phyloP scores from a whole-genome alignment of 192 early-diverging fungal genomes.

The Entophlyctis helioformis region DNA sequence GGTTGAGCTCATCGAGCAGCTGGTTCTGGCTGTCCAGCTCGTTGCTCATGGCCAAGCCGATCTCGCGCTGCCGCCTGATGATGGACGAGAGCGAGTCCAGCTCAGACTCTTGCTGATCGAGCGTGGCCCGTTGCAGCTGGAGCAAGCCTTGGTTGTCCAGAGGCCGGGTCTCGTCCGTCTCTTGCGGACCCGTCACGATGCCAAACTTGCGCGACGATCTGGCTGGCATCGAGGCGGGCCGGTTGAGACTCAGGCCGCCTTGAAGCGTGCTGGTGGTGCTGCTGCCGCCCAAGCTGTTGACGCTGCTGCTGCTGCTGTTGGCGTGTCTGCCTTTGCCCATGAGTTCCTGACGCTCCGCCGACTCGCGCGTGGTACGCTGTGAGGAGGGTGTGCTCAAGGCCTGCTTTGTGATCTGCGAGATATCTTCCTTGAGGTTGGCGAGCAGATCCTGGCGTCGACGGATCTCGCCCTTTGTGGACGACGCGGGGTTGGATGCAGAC shows the following conservation, averaged over 20 bases:
- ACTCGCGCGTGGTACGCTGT: too few relatives aligned
- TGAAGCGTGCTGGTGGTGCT: too few relatives aligned
- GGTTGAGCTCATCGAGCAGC: slow-evolving; percentile 72
- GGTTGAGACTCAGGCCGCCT: too few relatives aligned
- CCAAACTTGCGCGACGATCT: too few relatives aligned
- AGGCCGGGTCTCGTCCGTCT: slow-evolving; percentile 68
- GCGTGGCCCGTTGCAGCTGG: slow-evolving; percentile 60
- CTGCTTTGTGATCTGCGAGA: slow-evolving; percentile 26
- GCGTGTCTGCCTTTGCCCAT: too few relatives aligned
- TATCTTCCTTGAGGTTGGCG: slow-evolving; percentile 52
- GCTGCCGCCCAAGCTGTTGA: too few relatives aligned
- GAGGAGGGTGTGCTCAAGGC: too few relatives aligned
- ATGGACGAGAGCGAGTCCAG: slow-evolving; percentile 65
- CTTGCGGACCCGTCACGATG: slow-evolving; percentile 41
- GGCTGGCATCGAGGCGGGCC: too few relatives aligned
- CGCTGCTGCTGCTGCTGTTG: too few relatives aligned
- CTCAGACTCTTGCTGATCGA: slow-evolving; percentile 72
- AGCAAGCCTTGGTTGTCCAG: slow-evolving; percentile 67
- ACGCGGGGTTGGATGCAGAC: not conserved
- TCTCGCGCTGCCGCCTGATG: slow-evolving; percentile 69
- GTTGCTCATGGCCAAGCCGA: slow-evolving; percentile 74
- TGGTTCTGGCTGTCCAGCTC: slow-evolving; percentile 90
- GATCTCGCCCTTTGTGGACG: slow-evolving; percentile 61
- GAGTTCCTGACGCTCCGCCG: too few relatives aligned
- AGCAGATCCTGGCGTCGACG: slow-evolving; percentile 70